Evolutionary conservation across 1,284 basidiomycete genomes (phyloP), one percentile per base, ranked within the genome.

Genomic region (Abortiporus biennis): DNA sequence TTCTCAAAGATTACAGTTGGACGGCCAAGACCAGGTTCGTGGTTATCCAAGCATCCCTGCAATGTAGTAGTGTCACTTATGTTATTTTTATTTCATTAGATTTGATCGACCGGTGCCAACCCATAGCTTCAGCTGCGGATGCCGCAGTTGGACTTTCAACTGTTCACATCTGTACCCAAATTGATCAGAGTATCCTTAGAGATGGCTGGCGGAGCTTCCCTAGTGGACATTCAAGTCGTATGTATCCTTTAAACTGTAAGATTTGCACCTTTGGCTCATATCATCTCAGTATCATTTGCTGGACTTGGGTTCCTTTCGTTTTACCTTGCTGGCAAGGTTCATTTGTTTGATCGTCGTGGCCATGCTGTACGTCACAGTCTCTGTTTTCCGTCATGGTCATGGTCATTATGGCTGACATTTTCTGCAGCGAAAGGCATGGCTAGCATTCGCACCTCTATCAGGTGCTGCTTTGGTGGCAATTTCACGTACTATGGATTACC

Each of bases 141-240:
- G 79, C 86, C 1, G 59, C 71, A 1, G 93, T 77, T 48, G 87
- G 89, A 0, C 70, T 98, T 8, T 82, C 82, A 0, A 84, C 74
- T 2, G 78, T 75, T 40, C 71, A 73, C 1, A 84, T 97, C 42
- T 99, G 95, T 64, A 91, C 89, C 0, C 78, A 82, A 52, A 72
- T 71, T 1, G 66, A 90, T 55, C 54, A 59, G 11, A 48, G 57
- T 12, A 72, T 80, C 4, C 61, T 94, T 52, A 67, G 73, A 23
- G 92, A 95, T 58, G 94, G 94, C 0, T 98, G 93, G 71, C 79
- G 90, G 53, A 92, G 88, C 57, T 97, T 99, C 64, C 91, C 91
- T 3, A 92, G 88, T 38, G 95, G 95, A 0, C 95, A 98, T 65
- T 81, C 90, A 1, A 90, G 87, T 55, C 59, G 78, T 92, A 64